Percentiles rank a stretch among this genome's conserved stretches.
Conservation (phyloP, 78 protist species). For the Monocercomonoides exilis region DNA sequence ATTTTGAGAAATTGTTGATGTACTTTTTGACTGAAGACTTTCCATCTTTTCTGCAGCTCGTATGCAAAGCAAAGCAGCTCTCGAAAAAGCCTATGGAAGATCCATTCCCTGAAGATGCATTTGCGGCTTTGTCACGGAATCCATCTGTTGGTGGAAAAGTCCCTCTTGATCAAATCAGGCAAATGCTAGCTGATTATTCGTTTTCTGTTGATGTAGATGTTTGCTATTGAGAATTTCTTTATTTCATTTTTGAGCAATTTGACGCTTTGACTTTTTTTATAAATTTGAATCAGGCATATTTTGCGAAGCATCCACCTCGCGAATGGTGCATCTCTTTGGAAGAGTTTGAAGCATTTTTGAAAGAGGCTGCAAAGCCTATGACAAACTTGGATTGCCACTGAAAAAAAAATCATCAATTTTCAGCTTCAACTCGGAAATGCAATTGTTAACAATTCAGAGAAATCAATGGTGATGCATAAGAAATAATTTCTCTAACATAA, state of each 20-base stretch:
- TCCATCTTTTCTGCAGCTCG: not conserved
- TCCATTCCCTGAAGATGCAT: not conserved
- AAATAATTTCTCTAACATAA: too few relatives aligned
- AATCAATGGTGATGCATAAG: too few relatives aligned
- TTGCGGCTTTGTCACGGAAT: not conserved
- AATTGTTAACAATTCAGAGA: too few relatives aligned
- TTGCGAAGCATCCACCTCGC: not conserved
- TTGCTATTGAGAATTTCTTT: too few relatives aligned
- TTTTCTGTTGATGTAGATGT: not conserved
- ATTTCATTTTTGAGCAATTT: too few relatives aligned
- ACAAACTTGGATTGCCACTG: not conserved
- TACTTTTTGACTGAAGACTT: not conserved
- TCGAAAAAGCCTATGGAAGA: not conserved
- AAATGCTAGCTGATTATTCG: not conserved
- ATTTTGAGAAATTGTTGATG: not conserved
- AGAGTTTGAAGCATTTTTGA: not conserved
- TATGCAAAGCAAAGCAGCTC: not conserved
- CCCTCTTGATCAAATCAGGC: not conserved
- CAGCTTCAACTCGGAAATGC: too few relatives aligned
- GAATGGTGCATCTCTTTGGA: not conserved
- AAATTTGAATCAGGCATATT: not conserved
- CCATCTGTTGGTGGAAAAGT: not conserved
- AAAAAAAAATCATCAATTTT: too few relatives aligned
- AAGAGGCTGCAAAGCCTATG: not conserved
- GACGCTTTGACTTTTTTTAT: not conserved